phyloP scores from a whole-genome alignment of 345 rosid genomes.

The Sisymbrium irio region DNA sequence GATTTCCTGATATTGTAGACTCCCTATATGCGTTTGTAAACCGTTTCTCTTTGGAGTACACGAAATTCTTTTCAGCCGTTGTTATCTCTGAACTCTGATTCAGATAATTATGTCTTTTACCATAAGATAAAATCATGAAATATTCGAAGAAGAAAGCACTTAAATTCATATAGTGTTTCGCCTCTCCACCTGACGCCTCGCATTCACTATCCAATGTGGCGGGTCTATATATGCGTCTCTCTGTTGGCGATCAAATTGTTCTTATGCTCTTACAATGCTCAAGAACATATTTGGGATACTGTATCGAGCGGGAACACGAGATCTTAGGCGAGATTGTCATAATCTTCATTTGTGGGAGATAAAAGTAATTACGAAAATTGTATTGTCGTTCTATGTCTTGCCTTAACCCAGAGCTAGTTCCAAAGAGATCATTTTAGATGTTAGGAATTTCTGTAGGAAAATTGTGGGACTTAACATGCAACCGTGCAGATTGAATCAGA shows the following conservation, averaged over 20 bases:
- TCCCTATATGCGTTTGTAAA: too few relatives aligned
- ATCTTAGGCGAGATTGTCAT: slow-evolving; percentile 43
- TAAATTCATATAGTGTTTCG: background rate
- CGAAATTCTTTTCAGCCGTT: too few relatives aligned
- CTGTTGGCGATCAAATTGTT: slow-evolving; percentile 64
- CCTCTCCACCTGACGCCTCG: slow-evolving; percentile 47
- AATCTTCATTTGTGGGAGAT: slow-evolving; percentile 82
- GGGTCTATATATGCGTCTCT: slow-evolving; percentile 62
- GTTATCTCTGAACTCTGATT: too few relatives aligned
- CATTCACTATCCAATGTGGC: slow-evolving; percentile 69
- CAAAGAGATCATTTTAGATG: slow-evolving; percentile 42
- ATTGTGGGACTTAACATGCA: slow-evolving; percentile 54
- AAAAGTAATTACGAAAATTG: slow-evolving; percentile 34
- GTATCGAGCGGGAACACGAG: slow-evolving; percentile 62
- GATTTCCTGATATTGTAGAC: too few relatives aligned
- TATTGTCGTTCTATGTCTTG: slow-evolving; percentile 61
- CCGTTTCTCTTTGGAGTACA: too few relatives aligned
- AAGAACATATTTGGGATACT: slow-evolving; percentile 47
- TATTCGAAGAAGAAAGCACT: slow-evolving; percentile 10
- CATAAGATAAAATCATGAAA: background rate
- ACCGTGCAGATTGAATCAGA: slow-evolving; percentile 67
- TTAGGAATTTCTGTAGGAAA: slow-evolving; percentile 56
- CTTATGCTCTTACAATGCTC: slow-evolving; percentile 57
- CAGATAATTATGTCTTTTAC: background rate
- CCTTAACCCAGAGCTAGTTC: slow-evolving; percentile 40